phyloP scores from a whole-genome alignment of 2,329 filamentous ascomycete species.

The Colletotrichum spinosum region DNA sequence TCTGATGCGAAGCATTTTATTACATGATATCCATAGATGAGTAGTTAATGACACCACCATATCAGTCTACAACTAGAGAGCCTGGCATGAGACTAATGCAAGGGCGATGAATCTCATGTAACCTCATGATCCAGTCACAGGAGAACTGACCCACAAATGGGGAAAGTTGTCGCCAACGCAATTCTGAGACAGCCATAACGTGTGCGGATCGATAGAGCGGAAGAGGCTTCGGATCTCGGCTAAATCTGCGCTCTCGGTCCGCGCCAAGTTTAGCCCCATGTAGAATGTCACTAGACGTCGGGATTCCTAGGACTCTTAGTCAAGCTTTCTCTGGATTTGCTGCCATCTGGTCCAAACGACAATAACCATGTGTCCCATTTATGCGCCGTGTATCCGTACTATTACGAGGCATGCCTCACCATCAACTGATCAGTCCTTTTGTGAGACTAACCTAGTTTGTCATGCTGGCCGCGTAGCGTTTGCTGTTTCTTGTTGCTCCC shows the following conservation, averaged over 20 bases:
- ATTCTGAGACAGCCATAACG: no score
- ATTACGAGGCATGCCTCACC: no score
- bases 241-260: neutral
- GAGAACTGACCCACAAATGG: conserved; percentile 20
- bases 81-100: conserved; percentile 25
- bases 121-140: conserved; percentile 23
- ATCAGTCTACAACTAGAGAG: conserved; percentile 1
- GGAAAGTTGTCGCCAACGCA: conserved; percentile 19
- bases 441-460: no score
- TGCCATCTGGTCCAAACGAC: no score
- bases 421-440: no score
- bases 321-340: no score
- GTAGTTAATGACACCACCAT: conserved; percentile 5
- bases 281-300: neutral
- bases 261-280: neutral
- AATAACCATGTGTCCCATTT: no score
- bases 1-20: neutral
- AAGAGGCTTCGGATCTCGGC: conserved; percentile 25
- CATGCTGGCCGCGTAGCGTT: no score
- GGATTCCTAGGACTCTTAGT: neutral
- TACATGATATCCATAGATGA: conserved; percentile 24
- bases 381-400: no score
- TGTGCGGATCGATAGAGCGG: neutral
- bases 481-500: no score
- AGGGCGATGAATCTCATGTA: conserved; percentile 14